Base-by-base conservation (phyloP, 1,139 yeast species). In the Suhomyces panamericanus region DNA sequence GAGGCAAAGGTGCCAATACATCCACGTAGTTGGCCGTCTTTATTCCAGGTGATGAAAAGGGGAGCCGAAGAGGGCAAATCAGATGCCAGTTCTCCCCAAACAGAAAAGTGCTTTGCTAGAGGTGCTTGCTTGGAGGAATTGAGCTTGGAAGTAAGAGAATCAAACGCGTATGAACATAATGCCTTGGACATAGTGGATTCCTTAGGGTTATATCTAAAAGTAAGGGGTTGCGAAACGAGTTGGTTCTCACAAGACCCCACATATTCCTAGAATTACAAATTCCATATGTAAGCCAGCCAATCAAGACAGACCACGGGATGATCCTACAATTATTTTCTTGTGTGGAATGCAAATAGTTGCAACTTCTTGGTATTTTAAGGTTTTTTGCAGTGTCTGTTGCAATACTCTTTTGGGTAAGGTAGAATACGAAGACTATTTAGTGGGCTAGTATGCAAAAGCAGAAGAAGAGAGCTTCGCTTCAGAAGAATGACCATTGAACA, bases 41-140 rank as follows among this genome's bases (percentile, higher is more conserved):
- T 78, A 59, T 85, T 82, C 96, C 96, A 93, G 0, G 98, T 91
- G 29, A 93, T 85, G 66, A 93, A 93, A 31, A 93, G 64, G 1
- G 80, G 78, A 1, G 78, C 74, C n/a, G 55, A 49, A 3, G 46
- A 13, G 0, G 97, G 95, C 37, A 72, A 66, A 8, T 59, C 52
- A 9, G 28, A 16, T 5, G 54, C 59, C 5, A 53, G 15, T 1
- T 58, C 42, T 36, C 62, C 66, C 13, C 49, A 44, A 11, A 60
- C 50, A 2, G 44, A 38, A 15, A 59, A 53, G 47, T 58, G 57
- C 16, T 49, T 45, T 2, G 51, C 32, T 15, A 70, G 48, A 2
- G 63, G 40, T 0, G 55, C 39, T 6, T 59, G 49, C 22, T 35
- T 20, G 11, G 39, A 14, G 12, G 38, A 26, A 8, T 49, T 35